phyloP scores from a whole-genome alignment of 257 asterid species.

The Fraxinus pennsylvanica region DNA sequence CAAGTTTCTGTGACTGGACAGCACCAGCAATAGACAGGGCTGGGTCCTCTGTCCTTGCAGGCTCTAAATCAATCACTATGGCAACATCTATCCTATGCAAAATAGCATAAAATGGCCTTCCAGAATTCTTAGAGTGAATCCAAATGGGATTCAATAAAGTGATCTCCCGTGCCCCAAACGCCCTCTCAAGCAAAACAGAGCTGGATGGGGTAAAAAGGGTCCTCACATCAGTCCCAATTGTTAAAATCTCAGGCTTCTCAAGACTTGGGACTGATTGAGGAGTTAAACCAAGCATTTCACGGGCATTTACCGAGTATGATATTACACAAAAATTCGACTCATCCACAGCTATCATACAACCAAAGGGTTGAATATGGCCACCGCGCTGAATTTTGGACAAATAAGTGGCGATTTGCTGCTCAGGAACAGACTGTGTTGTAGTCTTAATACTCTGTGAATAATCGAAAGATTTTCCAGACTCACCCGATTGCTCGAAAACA shows the following conservation, averaged over 20 bases:
- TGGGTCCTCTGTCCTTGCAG: slow-evolving; percentile 73
- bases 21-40: slow-evolving; percentile 79
- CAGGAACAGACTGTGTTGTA: slow-evolving; percentile 46
- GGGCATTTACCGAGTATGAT: slow-evolving; percentile 66
- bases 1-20: slow-evolving; percentile 83
- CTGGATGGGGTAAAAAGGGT: slow-evolving; percentile 66
- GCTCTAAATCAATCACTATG: slow-evolving; percentile 82
- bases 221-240: slow-evolving; percentile 70
- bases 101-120: slow-evolving; percentile 78
- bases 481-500: slow-evolving; percentile 83
- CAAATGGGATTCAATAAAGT: slow-evolving; percentile 73
- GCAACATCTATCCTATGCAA: slow-evolving; percentile 86
- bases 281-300: slow-evolving; percentile 58
- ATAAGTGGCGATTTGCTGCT: slow-evolving; percentile 66
- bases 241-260: slow-evolving; percentile 49
- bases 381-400: slow-evolving; percentile 82
- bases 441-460: slow-evolving; percentile 64
- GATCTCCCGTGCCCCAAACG: slow-evolving; percentile 75
- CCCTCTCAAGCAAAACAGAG: slow-evolving; percentile 58
- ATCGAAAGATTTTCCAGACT: slow-evolving; percentile 74
- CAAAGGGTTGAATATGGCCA: slow-evolving; percentile 74
- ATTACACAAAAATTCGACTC: slow-evolving; percentile 51
- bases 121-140: slow-evolving; percentile 65
- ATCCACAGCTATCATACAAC: slow-evolving; percentile 77
- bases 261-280: slow-evolving; percentile 74